phyloP scores from a whole-genome alignment of 2,329 filamentous ascomycete genomes.

The Magnaporthiopsis rhizophila region DNA sequence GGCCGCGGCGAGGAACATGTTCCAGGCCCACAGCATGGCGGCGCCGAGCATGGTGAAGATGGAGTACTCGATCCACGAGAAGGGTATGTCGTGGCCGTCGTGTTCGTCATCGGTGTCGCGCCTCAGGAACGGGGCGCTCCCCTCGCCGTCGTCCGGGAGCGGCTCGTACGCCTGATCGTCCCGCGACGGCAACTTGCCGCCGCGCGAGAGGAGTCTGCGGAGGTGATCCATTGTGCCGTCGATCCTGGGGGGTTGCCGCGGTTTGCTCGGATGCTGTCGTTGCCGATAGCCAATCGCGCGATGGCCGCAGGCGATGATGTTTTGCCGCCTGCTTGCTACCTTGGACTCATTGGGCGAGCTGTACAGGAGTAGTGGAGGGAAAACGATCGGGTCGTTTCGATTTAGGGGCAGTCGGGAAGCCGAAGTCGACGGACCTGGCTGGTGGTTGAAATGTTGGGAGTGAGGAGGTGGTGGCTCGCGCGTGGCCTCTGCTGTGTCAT shows the following conservation, averaged over 20 bases:
- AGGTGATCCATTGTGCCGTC: slow-evolving; percentile 28
- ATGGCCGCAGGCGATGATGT: background rate
- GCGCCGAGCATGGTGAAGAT: slow-evolving; percentile 82
- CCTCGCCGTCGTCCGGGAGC: slow-evolving; percentile 20
- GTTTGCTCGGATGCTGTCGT: too few species aligned
- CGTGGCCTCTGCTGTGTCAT: background rate
- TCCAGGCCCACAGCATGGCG: slow-evolving; percentile 98
- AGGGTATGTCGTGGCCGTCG: slow-evolving; percentile 35
- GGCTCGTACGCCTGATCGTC: slow-evolving; percentile 26
- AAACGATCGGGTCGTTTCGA: too few species aligned
- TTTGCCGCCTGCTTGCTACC: background rate
- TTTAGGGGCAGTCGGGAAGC: too few species aligned
- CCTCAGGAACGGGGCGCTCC: slow-evolving; percentile 14
- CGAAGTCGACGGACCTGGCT: too few species aligned
- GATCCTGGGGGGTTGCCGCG: background rate
- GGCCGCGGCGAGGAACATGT: slow-evolving; percentile 94
- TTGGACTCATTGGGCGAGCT: background rate
- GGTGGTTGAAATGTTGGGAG: too few species aligned
- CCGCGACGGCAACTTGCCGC: slow-evolving; percentile 18
- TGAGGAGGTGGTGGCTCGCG: too few species aligned
- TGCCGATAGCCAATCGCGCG: background rate
- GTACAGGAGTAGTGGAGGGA: too few species aligned
- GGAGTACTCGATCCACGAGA: slow-evolving; percentile 80
- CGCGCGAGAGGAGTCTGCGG: slow-evolving; percentile 24
- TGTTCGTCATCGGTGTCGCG: slow-evolving; percentile 18